Evolutionary conservation across 352 stramenopile genomes (phyloP), one percentile per base, ranked within the genome.

Genomic region (Pythium sp.): DNA sequence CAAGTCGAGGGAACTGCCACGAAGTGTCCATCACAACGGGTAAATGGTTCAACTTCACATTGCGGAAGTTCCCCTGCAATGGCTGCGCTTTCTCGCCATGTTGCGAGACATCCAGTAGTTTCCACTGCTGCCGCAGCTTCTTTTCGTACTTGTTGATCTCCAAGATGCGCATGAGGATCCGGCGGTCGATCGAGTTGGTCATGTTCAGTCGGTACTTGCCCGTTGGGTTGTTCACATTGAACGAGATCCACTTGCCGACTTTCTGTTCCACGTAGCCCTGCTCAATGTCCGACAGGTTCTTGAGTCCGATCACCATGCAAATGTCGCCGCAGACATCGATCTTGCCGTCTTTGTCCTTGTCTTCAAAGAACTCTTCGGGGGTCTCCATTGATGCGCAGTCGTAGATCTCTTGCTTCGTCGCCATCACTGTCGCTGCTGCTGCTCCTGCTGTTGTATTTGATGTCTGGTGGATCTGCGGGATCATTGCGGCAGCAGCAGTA

Each of bases 321-420:
- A 93, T 91, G 70, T 93, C 85, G 6, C 85, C 82, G 49, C 85
- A 93, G 7, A 90, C 83, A 54, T 93, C 85, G 54, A 93, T 93
- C 59, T 93, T 91, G 15, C 85, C 85, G 58, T 93, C 85, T 64
- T 75, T 80, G 69, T 93, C 85, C 58, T 91, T 91, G 72, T 93
- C 85, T 65, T 91, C 82, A 54, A 93, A 93, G 63, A 91, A 93
- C 62, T 90, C 75, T 6, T 77, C 66, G 1, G 83, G 83, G 2
- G 66, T 74, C 56, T 79, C 69, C 77, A 91, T 88, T 28, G 79
- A 78, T 38, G 78, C 81, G 56, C 81, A 91, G 67, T 90, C 83
- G 24, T 79, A 86, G 8, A 81, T 65, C 20, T 86, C 81, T 28
- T 86, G 74, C 6, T 62, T 58, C 26, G 64, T 54, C 9, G 18